Base-by-base conservation (phyloP, 2,329 filamentous ascomycete genomes). In the Hypoxylon sp. region DNA sequence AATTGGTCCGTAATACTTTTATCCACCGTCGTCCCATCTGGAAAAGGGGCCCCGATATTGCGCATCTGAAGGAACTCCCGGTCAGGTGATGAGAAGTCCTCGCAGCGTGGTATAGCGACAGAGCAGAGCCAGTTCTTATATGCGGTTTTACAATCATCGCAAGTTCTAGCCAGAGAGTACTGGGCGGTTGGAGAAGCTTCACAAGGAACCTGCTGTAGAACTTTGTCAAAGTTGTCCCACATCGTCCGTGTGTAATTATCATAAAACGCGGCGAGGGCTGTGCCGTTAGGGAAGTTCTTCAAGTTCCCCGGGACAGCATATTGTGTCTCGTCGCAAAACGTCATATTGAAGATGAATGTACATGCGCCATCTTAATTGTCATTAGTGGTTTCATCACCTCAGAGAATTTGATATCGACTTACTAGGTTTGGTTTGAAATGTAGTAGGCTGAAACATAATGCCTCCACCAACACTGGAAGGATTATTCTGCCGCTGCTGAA, bases 111-210 rank as follows among this genome's bases (percentile, higher is more conserved):
- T 68, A 99, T 96, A 14, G 90, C 91, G 28, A 98, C 94, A 23
- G 93, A 92, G 82, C 96, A 99, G 19, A 99, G 89, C 96, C 96
- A 99, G 75, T 90, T 85, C 79, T 97, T 98, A 85, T 99, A 99
- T 7, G 93, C 93, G 0, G 78, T 75, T 14, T 84, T 87, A 80
- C 96, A 99, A 79, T 97, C 87, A 46, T 83, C 79, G 82, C 96
- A 99, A 72, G 80, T 87, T 45, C 90, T 88, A 1, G 89, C 91
- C 13, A 98, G 88, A 1, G 94, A 97, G 81, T 97, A 99, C 70
- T 88, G 87, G 13, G 92, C 89, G 34, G 90, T 90, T 1, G 87
- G 81, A 0, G 87, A 87, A 2, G 93, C 91, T 74, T 97, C 90
- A 83, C 96, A 99, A 13, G 93, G 89, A 23, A 97, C 87, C 77